A percentile compares a stretch with the other conserved stretches of the same genome.
phyloP scores from a whole-genome alignment of 192 early-diverging fungal species.

The Thamnidium elegans region DNA sequence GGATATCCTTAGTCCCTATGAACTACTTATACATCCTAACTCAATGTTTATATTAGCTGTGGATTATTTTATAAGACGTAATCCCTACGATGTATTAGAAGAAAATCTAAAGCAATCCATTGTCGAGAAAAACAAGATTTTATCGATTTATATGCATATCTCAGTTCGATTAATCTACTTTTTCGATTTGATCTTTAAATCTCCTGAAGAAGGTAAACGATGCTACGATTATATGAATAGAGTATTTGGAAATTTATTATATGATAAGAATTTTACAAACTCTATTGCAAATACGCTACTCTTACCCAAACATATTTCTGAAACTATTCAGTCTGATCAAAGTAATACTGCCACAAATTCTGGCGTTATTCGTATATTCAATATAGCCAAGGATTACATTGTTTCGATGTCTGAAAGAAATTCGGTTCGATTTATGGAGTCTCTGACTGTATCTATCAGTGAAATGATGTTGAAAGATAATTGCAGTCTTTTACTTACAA shows the following conservation, averaged over 20 bases:
- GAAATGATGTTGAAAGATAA: no score
- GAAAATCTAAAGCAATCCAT: background rate
- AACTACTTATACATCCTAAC: background rate
- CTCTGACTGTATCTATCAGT: background rate
- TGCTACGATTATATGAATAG: background rate
- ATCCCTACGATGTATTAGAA: background rate
- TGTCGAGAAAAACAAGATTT: background rate
- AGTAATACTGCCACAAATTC: background rate
- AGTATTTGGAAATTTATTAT: background rate
- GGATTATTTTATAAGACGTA: background rate
- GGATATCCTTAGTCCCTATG: conserved; percentile 12
- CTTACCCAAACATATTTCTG: conserved; percentile 9
- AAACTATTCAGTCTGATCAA: background rate
- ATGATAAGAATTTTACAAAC: conserved; percentile 1
- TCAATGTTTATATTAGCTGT: background rate
- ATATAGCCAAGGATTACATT: conserved; percentile 5
- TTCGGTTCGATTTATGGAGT: background rate
- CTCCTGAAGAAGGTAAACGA: background rate
- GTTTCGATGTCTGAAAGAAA: background rate
- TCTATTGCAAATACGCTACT: background rate
- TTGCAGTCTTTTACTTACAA: background rate
- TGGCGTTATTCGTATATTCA: background rate
- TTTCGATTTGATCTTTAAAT: background rate
- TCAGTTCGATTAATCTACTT: background rate
- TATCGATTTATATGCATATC: conserved; percentile 1